Evolutionary conservation across 257 asterid species (phyloP).

Genomic region (Buddleja alternifolia): DNA sequence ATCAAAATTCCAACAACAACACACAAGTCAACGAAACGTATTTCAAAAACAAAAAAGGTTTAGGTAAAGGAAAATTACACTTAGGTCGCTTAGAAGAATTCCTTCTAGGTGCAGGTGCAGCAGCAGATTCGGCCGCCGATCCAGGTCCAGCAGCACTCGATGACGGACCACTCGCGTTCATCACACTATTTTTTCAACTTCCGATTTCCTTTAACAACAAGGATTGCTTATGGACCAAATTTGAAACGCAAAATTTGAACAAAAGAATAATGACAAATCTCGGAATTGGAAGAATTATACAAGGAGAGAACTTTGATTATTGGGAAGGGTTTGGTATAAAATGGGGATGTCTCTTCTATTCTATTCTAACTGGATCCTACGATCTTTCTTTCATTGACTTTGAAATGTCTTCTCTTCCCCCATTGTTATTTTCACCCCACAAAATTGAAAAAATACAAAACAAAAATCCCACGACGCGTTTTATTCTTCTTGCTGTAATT

Average conservation of each 20-base stretch:
- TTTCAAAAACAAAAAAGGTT: no score
- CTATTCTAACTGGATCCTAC: not conserved
- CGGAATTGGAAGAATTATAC: no score
- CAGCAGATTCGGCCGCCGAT: slow-evolving; percentile 71
- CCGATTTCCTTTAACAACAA: not conserved
- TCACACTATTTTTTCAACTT: slow-evolving; percentile 26
- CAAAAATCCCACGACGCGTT: slow-evolving; percentile 19
- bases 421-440: slow-evolving; percentile 33
- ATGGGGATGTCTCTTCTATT: no score
- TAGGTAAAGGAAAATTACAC: slow-evolving; percentile 43
- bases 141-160: slow-evolving; percentile 77
- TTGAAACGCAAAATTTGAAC: slow-evolving; percentile 23
- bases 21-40: not conserved
- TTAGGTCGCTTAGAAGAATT: slow-evolving; percentile 93
- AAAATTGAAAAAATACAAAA: not conserved
- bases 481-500: not conserved
- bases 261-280: slow-evolving; percentile 8
- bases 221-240: slow-evolving; percentile 6
- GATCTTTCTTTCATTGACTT: slow-evolving; percentile 44
- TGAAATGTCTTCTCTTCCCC: slow-evolving; percentile 44
- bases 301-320: not conserved
- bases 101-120: slow-evolving; percentile 60
- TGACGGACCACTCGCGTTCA: slow-evolving; percentile 71
- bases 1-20: not conserved
- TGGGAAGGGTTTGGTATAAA: slow-evolving; percentile 34